Evolutionary conservation across 805 yeast genomes (phyloP).

Genomic region (Metschnikowia amazonensis): DNA sequence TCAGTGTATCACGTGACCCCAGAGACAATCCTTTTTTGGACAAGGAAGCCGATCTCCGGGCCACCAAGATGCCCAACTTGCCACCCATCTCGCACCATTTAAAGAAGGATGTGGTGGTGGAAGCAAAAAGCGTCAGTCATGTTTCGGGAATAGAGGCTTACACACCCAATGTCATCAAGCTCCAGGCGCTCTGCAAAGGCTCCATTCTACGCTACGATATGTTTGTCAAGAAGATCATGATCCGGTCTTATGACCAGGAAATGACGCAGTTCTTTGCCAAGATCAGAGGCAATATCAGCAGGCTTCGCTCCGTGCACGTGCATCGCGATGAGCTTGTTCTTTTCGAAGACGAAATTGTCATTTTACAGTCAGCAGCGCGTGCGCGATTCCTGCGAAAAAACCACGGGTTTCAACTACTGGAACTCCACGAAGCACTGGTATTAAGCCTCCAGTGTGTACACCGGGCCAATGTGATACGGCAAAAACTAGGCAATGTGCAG

Average conservation of each 20-base stretch:
- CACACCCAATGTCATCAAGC: constrained; percentile 34
- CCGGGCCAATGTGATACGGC: constrained; percentile 7
- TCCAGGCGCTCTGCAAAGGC: constrained; percentile 73
- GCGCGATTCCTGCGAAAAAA: constrained; percentile 17
- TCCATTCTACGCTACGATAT: constrained; percentile 59
- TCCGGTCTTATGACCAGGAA: constrained; percentile 53
- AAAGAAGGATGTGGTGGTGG: neutral
- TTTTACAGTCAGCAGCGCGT: constrained; percentile 39
- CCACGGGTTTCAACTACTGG: neutral
- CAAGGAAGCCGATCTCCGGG: neutral
- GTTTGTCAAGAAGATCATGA: constrained; percentile 59
- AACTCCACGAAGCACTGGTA: constrained; percentile 3
- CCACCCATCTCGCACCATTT: neutral
- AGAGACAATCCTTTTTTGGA: constrained; percentile 1
- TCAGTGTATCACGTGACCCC: neutral
- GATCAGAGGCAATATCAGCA: constrained; percentile 45
- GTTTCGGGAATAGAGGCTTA: constrained; percentile 2
- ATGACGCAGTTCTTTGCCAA: constrained; percentile 47
- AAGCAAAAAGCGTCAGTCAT: too few relatives aligned
- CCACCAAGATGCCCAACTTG: constrained; percentile 1
- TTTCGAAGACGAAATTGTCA: constrained; percentile 30
- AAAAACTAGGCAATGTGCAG: neutral
- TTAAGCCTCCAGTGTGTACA: constrained; percentile 6
- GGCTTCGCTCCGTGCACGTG: constrained; percentile 30
- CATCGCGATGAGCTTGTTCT: constrained; percentile 32